Base-by-base conservation (phyloP, 192 early-diverging fungal genomes). In the Allomyces javanicus region DNA sequence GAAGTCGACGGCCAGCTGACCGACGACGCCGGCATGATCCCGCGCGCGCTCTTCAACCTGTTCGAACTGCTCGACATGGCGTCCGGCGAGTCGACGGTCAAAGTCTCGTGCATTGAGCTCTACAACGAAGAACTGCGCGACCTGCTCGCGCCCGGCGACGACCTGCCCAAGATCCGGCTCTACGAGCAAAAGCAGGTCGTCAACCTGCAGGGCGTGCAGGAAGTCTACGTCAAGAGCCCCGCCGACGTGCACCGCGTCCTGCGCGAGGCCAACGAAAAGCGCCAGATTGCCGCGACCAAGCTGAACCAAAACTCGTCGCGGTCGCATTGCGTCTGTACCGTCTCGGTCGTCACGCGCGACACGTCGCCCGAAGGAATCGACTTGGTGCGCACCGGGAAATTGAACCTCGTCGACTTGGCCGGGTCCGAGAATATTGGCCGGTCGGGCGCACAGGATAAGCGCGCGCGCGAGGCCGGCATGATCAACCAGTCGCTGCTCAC, bases 101-200 rank as follows among this genome's bases (percentile, higher is more conserved):
- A 80, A 25, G 83, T 98, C 11, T 94, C 94, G 61, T 92, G 84
- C 65, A 72, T 94, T 11, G 96, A 98, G 74, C 73, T 98, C 11
- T 98, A 96, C 76, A 98, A 98, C 70, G 94, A 98, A 73, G 87
- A 95, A 63, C 73, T 95, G 33, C 81, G 86, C 21, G 96, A 98
- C 74, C 75, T 98, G n/a, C 70, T 98, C n/a, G 77, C 81, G 0
- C 69, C 75, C 12, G 81, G 76, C 12, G 79, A 85, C 63, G 67
- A 75, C 5, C 44, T 68, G 4, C 75, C 72, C 19, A 82, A 83
- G 55, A 74, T 92, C 24, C 83, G 82, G 66, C 81, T 94, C 33
- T 86, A 76, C 67, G 91, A 90, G 62, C 87, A 87, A 14, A 82
- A 81, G 45, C 86, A 84, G 63, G 87, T 87, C 23, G 83, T 93